Evolutionary conservation across 2,329 filamentous ascomycete genomes (phyloP).

Genomic region (Raffaelea arxii): DNA sequence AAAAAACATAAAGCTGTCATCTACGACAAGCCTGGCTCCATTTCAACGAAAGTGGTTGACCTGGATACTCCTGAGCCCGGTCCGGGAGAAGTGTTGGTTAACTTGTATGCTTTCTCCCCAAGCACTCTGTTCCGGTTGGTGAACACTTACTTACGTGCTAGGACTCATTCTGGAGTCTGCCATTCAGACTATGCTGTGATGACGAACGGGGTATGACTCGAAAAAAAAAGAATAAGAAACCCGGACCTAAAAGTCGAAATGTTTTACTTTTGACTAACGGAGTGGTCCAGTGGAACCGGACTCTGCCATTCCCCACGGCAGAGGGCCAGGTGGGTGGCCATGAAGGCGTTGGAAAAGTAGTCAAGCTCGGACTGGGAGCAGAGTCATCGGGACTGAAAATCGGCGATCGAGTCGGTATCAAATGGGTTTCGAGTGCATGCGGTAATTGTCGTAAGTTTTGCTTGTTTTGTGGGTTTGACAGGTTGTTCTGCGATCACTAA

Average conservation of each 20-base stretch:
- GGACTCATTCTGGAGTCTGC: not conserved
- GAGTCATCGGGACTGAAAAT: constrained; percentile 29
- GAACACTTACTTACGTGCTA: too few species aligned
- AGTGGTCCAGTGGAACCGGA: not conserved
- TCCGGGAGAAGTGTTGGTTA: not conserved
- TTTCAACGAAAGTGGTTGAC: not conserved
- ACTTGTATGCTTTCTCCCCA: too few species aligned
- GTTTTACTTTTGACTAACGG: not conserved
- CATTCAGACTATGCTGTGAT: not conserved
- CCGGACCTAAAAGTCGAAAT: not conserved
- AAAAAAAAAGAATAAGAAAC: too few species aligned
- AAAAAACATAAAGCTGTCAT: too few species aligned
- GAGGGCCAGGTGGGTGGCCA: constrained; percentile 43
- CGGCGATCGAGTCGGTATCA: constrained; percentile 9
- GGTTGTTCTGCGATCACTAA: not conserved
- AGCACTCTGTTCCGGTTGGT: too few species aligned
- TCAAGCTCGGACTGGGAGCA: constrained; percentile 35
- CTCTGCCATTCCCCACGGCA: not conserved
- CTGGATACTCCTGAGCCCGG: not conserved
- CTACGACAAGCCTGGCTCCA: not conserved
- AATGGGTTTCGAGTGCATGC: constrained; percentile 2
- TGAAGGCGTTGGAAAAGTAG: constrained; percentile 52
- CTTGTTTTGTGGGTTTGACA: not conserved
- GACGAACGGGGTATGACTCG: not conserved
- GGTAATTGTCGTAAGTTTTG: not conserved